These are phyloP conservation scores for Globisporangium nagaii DNA, from an alignment of 352 stramenopile species.

Conservation along the genomic window DNA sequence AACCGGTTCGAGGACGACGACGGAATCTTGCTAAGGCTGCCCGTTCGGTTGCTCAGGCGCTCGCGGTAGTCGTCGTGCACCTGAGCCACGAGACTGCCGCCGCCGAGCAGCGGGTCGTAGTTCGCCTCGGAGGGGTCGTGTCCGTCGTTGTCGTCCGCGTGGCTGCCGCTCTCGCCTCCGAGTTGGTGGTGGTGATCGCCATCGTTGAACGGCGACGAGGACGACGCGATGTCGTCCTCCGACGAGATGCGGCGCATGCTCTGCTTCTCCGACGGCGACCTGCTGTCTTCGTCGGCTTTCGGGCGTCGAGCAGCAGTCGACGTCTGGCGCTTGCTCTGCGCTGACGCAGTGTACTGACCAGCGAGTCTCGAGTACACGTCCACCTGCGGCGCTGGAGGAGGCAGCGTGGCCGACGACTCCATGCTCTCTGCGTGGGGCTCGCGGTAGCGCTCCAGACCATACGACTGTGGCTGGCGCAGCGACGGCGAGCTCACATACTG, in stretches of 20 bases:
- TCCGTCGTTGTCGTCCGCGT: slow-evolving; percentile 23
- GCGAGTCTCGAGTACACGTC: slow-evolving; percentile 82
- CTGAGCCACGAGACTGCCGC: slow-evolving; percentile 54
- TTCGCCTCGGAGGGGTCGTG: slow-evolving; percentile 22
- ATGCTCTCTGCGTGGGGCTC: not conserved
- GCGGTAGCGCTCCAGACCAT: slow-evolving; percentile 20
- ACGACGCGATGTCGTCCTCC: slow-evolving; percentile 5
- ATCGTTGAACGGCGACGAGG: not conserved
- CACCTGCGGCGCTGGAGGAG: slow-evolving; percentile 46
- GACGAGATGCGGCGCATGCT: slow-evolving; percentile 12
- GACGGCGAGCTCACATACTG: slow-evolving; percentile 37
- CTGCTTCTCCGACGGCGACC: slow-evolving; percentile 14
- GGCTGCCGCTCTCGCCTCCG: slow-evolving; percentile 10
- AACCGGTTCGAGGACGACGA: slow-evolving; percentile 11
- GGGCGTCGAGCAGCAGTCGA: slow-evolving; percentile 21
- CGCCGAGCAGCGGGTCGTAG: slow-evolving; percentile 65
- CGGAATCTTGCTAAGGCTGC: slow-evolving; percentile 15
- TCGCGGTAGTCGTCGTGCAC: slow-evolving; percentile 78
- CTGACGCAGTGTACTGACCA: slow-evolving; percentile 76
- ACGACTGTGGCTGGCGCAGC: slow-evolving; percentile 38
- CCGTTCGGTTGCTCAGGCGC: slow-evolving; percentile 47
- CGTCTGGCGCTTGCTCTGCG: slow-evolving; percentile 74
- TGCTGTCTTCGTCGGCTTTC: slow-evolving; percentile 29
- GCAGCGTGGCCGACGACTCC: slow-evolving; percentile 21
- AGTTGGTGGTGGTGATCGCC: slow-evolving; percentile 15